Evolutionary conservation across 148 eudicot genomes (phyloP).

Genomic region (Camellia sinensis): DNA sequence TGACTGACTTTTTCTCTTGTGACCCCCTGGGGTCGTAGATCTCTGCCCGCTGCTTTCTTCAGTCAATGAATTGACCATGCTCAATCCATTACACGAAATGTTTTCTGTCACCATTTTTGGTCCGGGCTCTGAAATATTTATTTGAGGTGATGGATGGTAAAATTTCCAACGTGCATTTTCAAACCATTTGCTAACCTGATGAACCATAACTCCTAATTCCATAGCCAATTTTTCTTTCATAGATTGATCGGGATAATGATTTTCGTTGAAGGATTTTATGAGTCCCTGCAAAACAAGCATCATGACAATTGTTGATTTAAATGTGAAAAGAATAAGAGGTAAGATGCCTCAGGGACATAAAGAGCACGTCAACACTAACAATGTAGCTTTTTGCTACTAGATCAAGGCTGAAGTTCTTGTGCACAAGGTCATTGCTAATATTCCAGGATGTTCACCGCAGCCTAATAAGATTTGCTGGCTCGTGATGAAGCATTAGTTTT

Average conservation of each 20-base stretch:
- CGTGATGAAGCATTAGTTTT: too few species aligned
- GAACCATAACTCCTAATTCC: slow-evolving; percentile 57
- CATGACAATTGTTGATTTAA: background rate
- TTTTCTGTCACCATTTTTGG: background rate
- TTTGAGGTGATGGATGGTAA: slow-evolving; percentile 34
- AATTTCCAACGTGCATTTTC: slow-evolving; percentile 85
- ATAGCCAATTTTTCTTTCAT: slow-evolving; percentile 62
- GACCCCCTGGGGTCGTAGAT: slow-evolving; percentile 18
- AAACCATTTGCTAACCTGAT: slow-evolving; percentile 85
- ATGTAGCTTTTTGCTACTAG: background rate
- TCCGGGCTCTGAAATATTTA: background rate
- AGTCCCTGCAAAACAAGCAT: slow-evolving; percentile 55
- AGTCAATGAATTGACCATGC: background rate
- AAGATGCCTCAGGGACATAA: background rate
- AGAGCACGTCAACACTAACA: background rate
- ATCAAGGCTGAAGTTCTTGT: background rate
- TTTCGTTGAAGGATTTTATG: slow-evolving; percentile 65
- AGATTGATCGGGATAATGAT: slow-evolving; percentile 66
- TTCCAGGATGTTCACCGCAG: background rate
- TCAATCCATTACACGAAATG: background rate
- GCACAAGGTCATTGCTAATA: background rate
- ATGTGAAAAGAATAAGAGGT: background rate
- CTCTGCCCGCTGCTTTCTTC: background rate
- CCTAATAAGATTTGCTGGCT: too few species aligned
- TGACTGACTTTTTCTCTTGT: slow-evolving; percentile 20